phyloP scores from a whole-genome alignment of 805 yeast genomes.

The Ogataea glucozyma region DNA sequence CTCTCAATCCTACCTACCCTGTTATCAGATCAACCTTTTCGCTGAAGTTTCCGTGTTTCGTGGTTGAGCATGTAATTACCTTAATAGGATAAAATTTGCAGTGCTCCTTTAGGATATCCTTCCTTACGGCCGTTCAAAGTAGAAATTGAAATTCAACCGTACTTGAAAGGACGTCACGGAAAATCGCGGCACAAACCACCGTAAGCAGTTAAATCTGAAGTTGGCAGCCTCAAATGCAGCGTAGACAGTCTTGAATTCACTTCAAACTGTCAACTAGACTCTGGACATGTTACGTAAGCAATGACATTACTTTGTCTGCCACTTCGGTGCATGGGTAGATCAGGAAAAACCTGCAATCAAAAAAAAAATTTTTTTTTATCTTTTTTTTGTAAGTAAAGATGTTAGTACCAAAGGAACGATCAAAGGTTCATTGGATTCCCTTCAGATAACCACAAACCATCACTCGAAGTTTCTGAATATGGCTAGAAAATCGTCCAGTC shows the following conservation, averaged over 20 bases:
- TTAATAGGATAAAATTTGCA: slow-evolving; percentile 11
- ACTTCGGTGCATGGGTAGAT: background rate
- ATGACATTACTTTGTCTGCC: background rate
- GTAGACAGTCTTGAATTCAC: too few species aligned
- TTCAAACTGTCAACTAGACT: too few species aligned
- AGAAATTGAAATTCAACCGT: too few species aligned
- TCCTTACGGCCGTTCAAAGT: too few species aligned
- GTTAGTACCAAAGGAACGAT: too few species aligned
- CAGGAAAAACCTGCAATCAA: slow-evolving; percentile 4
- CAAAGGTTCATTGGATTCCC: background rate
- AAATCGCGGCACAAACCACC: too few species aligned
- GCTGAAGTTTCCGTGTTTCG: background rate
- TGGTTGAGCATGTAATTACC: slow-evolving; percentile 6
- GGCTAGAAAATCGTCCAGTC: slow-evolving; percentile 10
- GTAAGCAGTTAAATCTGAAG: too few species aligned
- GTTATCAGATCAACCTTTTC: background rate
- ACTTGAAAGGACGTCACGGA: too few species aligned
- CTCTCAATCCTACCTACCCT: too few species aligned
- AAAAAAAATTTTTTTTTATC: slow-evolving; percentile 5
- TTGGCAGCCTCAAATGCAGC: too few species aligned
- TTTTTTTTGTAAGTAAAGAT: too few species aligned
- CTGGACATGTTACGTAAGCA: background rate
- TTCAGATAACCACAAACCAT: background rate
- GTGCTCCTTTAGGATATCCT: background rate
- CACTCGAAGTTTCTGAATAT: slow-evolving; percentile 6